A percentile compares a stretch with the other conserved stretches of the same genome.
Evolutionary conservation across 169 alveolate genomes (phyloP).

Genomic region (Perkinsus olseni): DNA sequence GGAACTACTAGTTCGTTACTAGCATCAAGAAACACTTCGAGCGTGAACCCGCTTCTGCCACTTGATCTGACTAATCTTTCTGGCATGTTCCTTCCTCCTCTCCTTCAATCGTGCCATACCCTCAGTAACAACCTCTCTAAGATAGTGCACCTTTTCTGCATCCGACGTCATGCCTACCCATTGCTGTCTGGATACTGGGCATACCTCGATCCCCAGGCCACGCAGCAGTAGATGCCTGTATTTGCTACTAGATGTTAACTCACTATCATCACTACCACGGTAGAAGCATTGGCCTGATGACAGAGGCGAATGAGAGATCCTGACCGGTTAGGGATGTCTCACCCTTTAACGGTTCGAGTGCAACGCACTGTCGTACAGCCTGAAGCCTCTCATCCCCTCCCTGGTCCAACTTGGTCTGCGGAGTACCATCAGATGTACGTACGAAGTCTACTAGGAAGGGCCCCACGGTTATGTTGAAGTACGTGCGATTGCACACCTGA

Average conservation of each 20-base stretch:
- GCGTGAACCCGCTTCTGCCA: neutral
- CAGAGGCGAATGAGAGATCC: neutral
- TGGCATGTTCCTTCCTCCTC: neutral
- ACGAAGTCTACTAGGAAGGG: neutral
- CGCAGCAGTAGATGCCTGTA: neutral
- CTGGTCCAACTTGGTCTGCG: neutral
- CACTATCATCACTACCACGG: neutral
- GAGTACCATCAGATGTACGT: neutral
- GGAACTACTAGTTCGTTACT: too few species aligned
- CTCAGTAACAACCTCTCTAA: neutral
- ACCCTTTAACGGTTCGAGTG: neutral
- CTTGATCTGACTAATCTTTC: neutral
- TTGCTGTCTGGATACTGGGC: neutral
- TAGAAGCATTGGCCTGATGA: neutral
- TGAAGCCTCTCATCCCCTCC: neutral
- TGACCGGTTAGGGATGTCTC: neutral
- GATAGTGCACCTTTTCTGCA: neutral
- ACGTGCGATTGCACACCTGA: neutral
- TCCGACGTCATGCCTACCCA: neutral
- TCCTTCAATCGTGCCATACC: neutral
- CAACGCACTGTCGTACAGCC: neutral
- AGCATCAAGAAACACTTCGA: neutral
- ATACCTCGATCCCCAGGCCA: neutral
- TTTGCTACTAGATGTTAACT: neutral
- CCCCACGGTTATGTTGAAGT: neutral